Conservation (phyloP, 2,329 filamentous ascomycete species). For the Chrysoporthe puriensis region DNA sequence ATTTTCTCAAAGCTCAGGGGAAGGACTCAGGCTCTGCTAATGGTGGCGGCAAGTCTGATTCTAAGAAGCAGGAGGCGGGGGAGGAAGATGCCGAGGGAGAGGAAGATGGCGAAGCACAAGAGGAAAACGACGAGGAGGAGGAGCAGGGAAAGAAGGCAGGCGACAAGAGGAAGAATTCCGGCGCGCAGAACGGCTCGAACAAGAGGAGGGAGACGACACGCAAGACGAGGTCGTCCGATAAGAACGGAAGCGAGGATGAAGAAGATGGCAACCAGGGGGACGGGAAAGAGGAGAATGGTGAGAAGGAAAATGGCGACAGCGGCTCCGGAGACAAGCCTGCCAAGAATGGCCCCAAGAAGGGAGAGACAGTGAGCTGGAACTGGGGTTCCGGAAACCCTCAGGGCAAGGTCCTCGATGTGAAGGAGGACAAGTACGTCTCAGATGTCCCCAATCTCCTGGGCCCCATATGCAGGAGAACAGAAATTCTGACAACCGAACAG, state of each 20-base stretch:
- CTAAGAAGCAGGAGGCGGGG: slow-evolving; percentile 20
- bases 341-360: slow-evolving; percentile 31
- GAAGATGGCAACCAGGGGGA: slow-evolving; percentile 26
- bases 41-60: slow-evolving; percentile 15
- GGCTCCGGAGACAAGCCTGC: slow-evolving; percentile 25
- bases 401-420: slow-evolving; percentile 50
- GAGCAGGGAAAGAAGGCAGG: slow-evolving; percentile 27
- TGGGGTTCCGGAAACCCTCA: slow-evolving; percentile 49
- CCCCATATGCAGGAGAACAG: not conserved
- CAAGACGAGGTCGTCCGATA: slow-evolving; percentile 26
- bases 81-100: slow-evolving; percentile 14
- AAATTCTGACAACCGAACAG: slow-evolving; percentile 30
- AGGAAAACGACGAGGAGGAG: slow-evolving; percentile 16
- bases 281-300: slow-evolving; percentile 28
- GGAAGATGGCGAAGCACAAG: slow-evolving; percentile 19
- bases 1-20: slow-evolving; percentile 48
- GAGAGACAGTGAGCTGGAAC: slow-evolving; percentile 51
- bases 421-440: slow-evolving; percentile 41
- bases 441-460: not conserved
- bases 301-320: slow-evolving; percentile 23
- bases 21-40: slow-evolving; percentile 21
- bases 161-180: slow-evolving; percentile 27
- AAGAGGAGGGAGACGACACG: slow-evolving; percentile 32
- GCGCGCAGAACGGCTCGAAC: slow-evolving; percentile 30
- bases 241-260: slow-evolving; percentile 24